Evolutionary conservation across 2,329 filamentous ascomycete species (phyloP).

Genomic region (Nothophaeocryptopus gaeumannii): DNA sequence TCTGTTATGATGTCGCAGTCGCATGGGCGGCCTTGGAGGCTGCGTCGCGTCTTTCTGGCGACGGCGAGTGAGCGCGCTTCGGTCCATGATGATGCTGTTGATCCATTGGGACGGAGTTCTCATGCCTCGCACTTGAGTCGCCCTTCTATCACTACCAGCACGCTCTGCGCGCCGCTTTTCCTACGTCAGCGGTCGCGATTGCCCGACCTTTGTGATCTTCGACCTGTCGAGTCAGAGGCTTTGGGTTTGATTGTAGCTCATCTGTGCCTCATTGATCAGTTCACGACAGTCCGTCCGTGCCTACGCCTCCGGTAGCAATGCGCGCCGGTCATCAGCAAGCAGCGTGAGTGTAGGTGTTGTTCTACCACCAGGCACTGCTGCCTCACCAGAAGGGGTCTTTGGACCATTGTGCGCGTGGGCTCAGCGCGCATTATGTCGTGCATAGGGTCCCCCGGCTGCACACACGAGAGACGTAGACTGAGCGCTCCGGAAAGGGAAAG

Average conservation of each 20-base stretch:
- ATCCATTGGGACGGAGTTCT: conserved; percentile 23
- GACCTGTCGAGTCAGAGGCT: conserved; percentile 21
- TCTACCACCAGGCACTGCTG: background rate
- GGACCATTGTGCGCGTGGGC: background rate
- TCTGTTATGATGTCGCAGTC: conserved; percentile 14
- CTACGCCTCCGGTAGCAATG: background rate
- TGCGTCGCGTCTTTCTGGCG: conserved; percentile 24
- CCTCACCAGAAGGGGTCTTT: background rate
- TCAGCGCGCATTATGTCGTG: background rate
- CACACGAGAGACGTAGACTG: background rate
- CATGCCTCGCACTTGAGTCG: conserved; percentile 9
- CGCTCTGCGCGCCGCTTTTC: conserved; percentile 8
- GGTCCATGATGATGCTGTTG: conserved; percentile 24
- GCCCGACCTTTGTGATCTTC: conserved; percentile 9
- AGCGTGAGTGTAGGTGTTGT: background rate
- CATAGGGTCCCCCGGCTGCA: background rate
- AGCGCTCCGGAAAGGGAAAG: background rate
- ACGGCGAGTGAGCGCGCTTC: conserved; percentile 24
- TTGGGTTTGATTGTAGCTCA: conserved; percentile 18
- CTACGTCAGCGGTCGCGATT: conserved; percentile 18
- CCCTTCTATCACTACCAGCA: conserved; percentile 10
- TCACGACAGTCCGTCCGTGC: background rate
- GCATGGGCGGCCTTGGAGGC: conserved; percentile 20
- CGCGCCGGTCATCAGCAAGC: background rate
- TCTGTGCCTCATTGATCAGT: conserved; percentile 3